Conservation (phyloP, 257 asterid genomes). For the Nicotiana otophora region DNA sequence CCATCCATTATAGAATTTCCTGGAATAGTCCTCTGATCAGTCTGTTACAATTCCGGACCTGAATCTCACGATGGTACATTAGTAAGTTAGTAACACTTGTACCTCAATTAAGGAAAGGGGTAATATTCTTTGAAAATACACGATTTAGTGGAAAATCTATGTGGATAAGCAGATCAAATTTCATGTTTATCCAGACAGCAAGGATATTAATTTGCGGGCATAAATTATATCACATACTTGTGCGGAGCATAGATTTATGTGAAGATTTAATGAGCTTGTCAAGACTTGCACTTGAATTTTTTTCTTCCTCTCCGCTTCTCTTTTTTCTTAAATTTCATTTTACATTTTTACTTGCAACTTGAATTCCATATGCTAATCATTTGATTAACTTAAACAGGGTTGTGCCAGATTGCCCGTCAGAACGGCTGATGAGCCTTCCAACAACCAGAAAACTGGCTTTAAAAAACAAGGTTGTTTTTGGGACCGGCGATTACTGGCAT, state of each 20-base stretch:
- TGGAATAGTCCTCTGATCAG: background rate
- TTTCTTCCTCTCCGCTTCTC: background rate
- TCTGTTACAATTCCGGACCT: background rate
- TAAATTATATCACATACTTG: background rate
- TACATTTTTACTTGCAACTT: background rate
- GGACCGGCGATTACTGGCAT: slow-evolving; percentile 82
- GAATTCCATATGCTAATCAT: slow-evolving; percentile 11
- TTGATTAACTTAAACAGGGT: slow-evolving; percentile 42
- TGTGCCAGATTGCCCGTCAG: slow-evolving; percentile 80
- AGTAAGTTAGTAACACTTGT: background rate
- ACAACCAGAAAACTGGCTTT: slow-evolving; percentile 80
- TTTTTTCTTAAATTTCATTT: background rate
- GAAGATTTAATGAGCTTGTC: background rate
- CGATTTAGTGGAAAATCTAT: background rate
- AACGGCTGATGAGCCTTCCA: slow-evolving; percentile 65
- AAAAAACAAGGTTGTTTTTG: slow-evolving; percentile 87
- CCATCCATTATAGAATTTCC: background rate
- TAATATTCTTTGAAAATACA: background rate
- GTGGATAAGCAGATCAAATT: background rate
- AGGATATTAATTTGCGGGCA: background rate
- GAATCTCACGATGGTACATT: background rate
- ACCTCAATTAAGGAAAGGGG: background rate
- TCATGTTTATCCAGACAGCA: background rate
- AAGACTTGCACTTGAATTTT: background rate
- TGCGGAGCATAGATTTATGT: background rate